phyloP scores from a whole-genome alignment of 306 rosid species.

The Acacia confusa region DNA sequence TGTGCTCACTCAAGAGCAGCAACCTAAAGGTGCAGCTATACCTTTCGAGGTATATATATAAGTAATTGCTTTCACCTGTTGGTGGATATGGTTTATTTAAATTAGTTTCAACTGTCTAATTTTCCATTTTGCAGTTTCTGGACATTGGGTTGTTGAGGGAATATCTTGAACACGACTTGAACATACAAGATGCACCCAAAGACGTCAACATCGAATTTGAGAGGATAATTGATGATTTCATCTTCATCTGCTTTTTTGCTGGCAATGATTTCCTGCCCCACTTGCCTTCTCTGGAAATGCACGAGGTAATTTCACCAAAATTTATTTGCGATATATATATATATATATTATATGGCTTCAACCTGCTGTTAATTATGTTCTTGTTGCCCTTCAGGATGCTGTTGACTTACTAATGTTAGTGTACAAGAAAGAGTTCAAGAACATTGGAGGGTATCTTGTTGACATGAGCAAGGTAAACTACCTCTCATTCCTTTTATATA shows the following conservation, averaged over 20 bases:
- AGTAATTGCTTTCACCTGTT: not conserved
- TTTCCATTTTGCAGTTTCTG: slow-evolving; percentile 45
- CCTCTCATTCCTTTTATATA: not conserved
- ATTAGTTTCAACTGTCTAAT: not conserved
- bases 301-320: slow-evolving; percentile 38
- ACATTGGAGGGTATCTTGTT: slow-evolving; percentile 56
- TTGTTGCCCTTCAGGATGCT: slow-evolving; percentile 34
- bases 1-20: slow-evolving; percentile 1
- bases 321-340: not conserved
- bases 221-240: slow-evolving; percentile 56
- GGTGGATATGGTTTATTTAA: not conserved
- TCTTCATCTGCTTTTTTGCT: slow-evolving; percentile 53
- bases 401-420: slow-evolving; percentile 50
- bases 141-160: slow-evolving; percentile 68
- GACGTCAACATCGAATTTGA: slow-evolving; percentile 39
- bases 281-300: slow-evolving; percentile 51
- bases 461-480: slow-evolving; percentile 48
- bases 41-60: slow-evolving; percentile 42
- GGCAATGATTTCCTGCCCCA: slow-evolving; percentile 76
- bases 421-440: slow-evolving; percentile 49
- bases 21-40: not conserved
- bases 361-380: not conserved
- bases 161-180: slow-evolving; percentile 54
- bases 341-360: not conserved
- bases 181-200: slow-evolving; percentile 25